These are phyloP conservation scores for Heterobasidion occidentale DNA, from an alignment of 1,284 basidiomycete genomes.

Conservation along the genomic window DNA sequence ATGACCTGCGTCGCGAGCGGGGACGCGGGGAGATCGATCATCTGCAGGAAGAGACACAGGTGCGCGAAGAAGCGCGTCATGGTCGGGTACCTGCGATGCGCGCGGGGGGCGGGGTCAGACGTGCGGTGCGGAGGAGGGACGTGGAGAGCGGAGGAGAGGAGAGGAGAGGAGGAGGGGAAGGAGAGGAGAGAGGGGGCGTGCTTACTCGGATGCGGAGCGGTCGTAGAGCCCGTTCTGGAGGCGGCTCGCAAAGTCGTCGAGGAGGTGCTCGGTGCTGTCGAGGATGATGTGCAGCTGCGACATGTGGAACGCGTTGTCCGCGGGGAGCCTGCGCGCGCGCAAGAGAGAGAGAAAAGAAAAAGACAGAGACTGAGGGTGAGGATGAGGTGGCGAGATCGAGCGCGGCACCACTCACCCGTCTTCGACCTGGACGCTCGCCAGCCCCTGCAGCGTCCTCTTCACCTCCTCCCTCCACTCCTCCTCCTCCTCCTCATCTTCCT, in stretches of 20 bases:
- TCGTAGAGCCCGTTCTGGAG: constrained; percentile 44
- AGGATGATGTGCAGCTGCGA: constrained; percentile 85
- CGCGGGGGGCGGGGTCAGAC: neutral
- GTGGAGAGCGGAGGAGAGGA: neutral
- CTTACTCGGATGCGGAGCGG: constrained; percentile 55
- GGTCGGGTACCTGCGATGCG: constrained; percentile 53
- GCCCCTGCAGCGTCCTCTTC: constrained; percentile 38
- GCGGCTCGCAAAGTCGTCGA: constrained; percentile 67
- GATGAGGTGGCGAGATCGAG: too few relatives aligned
- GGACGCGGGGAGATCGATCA: constrained; percentile 71
- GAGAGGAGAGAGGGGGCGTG: too few relatives aligned
- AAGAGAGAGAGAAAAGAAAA: too few relatives aligned
- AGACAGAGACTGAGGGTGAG: too few relatives aligned
- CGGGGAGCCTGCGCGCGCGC: constrained; percentile 42
- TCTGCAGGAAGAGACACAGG: constrained; percentile 83
- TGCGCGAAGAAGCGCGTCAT: constrained; percentile 92
- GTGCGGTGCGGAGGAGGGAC: neutral
- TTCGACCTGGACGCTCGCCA: constrained; percentile 42
- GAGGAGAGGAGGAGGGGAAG: too few relatives aligned
- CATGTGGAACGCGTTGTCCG: constrained; percentile 80
- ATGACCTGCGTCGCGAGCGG: constrained; percentile 75
- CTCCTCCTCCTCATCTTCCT: neutral
- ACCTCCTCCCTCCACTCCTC: constrained; percentile 61
- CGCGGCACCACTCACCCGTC: constrained; percentile 43
- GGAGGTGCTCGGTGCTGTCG: constrained; percentile 57